Conservation (phyloP, 2,329 filamentous ascomycete genomes). For the Colletotrichum sp. region DNA sequence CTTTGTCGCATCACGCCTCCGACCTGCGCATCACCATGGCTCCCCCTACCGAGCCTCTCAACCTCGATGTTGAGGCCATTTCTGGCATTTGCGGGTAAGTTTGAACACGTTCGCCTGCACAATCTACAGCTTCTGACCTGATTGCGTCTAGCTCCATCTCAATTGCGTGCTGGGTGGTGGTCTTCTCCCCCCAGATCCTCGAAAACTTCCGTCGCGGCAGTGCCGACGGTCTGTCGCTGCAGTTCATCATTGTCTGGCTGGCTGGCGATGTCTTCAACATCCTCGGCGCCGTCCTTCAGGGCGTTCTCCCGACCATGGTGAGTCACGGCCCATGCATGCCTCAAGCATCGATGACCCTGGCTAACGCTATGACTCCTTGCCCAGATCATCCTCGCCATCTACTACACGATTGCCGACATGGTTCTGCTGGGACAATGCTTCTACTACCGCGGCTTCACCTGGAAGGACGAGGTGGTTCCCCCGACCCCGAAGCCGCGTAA, state of each 20-base stretch:
- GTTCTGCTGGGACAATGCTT: conserved; percentile 90
- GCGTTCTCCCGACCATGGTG: conserved; percentile 91
- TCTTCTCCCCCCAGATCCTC: conserved; percentile 96
- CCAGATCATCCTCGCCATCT: conserved; percentile 86
- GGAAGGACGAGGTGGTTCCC: conserved; percentile 57
- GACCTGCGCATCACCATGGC: conserved; percentile 48
- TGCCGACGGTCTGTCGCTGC: conserved; percentile 86
- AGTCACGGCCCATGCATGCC: conserved; percentile 19
- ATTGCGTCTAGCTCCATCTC: conserved; percentile 75
- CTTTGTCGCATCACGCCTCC: not conserved
- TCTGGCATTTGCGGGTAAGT: conserved; percentile 87
- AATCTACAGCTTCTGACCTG: not conserved
- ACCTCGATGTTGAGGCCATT: conserved; percentile 87
- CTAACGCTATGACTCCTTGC: conserved; percentile 5
- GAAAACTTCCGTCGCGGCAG: conserved; percentile 89
- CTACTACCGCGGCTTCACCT: conserved; percentile 89
- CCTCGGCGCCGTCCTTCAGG: conserved; percentile 87
- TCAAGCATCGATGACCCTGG: not conserved
- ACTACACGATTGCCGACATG: conserved; percentile 91
- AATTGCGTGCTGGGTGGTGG: conserved; percentile 97
- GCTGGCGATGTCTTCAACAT: conserved; percentile 97
- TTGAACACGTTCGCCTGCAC: not conserved
- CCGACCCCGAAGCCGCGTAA: conserved; percentile 42
- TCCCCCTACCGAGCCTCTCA: conserved; percentile 60
- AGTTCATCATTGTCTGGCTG: conserved; percentile 94